A percentile compares a stretch with the other conserved stretches of the same genome.
Conservation (phyloP, 192 early-diverging fungal species). For the Coemansia asiatica region DNA sequence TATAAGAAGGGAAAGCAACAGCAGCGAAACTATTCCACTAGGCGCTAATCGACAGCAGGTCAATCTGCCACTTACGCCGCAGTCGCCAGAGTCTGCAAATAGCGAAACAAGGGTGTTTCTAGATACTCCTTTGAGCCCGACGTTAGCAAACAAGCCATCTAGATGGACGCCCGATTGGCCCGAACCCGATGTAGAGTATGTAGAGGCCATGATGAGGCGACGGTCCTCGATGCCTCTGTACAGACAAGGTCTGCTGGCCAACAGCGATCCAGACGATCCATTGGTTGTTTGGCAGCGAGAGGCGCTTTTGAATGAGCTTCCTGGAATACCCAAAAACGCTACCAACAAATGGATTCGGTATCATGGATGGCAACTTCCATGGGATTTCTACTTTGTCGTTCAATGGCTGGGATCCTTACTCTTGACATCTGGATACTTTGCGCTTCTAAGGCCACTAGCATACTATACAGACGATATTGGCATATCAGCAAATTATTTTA, state of each 20-base stretch:
- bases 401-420: slow-evolving; percentile 32
- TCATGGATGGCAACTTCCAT: slow-evolving; percentile 35
- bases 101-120: background rate
- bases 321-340: slow-evolving; percentile 21
- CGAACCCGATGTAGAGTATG: slow-evolving; percentile 33
- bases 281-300: slow-evolving; percentile 27
- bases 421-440: slow-evolving; percentile 23
- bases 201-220: slow-evolving; percentile 22
- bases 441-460: slow-evolving; percentile 20
- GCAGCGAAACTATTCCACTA: background rate
- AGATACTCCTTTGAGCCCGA: background rate
- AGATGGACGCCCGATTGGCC: slow-evolving; percentile 44
- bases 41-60: background rate
- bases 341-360: slow-evolving; percentile 38
- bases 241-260: background rate
- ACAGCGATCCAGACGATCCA: slow-evolving; percentile 19
- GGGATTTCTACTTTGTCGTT: slow-evolving; percentile 30
- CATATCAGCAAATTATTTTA: background rate
- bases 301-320: slow-evolving; percentile 13
- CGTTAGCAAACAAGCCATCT: slow-evolving; percentile 1
- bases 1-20: background rate
- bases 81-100: background rate
- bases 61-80: background rate
- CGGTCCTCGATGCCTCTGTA: slow-evolving; percentile 13
- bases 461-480: background rate